Conservation (phyloP, 306 rosid species). For the Albizia julibrissin region DNA sequence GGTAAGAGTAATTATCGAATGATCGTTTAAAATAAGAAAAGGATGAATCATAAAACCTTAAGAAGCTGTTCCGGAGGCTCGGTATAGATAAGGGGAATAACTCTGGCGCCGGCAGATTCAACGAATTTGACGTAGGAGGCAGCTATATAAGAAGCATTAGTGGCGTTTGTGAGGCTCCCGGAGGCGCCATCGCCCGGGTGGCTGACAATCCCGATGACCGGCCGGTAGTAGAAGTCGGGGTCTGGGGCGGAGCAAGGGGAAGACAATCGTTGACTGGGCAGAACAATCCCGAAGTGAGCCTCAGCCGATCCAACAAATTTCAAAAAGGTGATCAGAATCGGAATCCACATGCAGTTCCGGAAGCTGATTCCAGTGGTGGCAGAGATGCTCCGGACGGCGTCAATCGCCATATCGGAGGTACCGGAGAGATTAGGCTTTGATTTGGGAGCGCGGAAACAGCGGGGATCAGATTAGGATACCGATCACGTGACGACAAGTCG, state of each 20-base stretch:
- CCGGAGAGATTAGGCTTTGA: not conserved
- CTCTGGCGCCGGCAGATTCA: slow-evolving; percentile 88
- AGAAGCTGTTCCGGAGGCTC: slow-evolving; percentile 61
- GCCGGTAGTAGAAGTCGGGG: slow-evolving; percentile 57
- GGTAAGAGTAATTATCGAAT: not conserved
- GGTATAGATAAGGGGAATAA: slow-evolving; percentile 73
- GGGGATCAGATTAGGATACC: not conserved
- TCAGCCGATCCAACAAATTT: slow-evolving; percentile 27
- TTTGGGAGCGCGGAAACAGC: not conserved
- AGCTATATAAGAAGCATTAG: slow-evolving; percentile 65
- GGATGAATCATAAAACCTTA: slow-evolving; percentile 41
- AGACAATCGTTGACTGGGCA: slow-evolving; percentile 48
- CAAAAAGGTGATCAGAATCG: slow-evolving; percentile 41
- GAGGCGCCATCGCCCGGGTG: slow-evolving; percentile 93
- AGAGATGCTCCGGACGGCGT: not conserved
- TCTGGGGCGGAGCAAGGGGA: slow-evolving; percentile 45
- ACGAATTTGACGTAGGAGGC: slow-evolving; percentile 88
- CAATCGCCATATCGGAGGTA: slow-evolving; percentile 27
- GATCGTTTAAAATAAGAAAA: not conserved
- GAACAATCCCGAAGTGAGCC: slow-evolving; percentile 39
- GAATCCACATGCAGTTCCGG: slow-evolving; percentile 12
- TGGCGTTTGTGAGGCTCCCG: slow-evolving; percentile 65
- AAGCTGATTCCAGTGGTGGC: not conserved
- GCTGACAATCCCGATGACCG: slow-evolving; percentile 80
- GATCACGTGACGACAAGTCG: not conserved